Base-by-base conservation (phyloP, 805 yeast genomes). In the Tetrapisispora phaffii region DNA sequence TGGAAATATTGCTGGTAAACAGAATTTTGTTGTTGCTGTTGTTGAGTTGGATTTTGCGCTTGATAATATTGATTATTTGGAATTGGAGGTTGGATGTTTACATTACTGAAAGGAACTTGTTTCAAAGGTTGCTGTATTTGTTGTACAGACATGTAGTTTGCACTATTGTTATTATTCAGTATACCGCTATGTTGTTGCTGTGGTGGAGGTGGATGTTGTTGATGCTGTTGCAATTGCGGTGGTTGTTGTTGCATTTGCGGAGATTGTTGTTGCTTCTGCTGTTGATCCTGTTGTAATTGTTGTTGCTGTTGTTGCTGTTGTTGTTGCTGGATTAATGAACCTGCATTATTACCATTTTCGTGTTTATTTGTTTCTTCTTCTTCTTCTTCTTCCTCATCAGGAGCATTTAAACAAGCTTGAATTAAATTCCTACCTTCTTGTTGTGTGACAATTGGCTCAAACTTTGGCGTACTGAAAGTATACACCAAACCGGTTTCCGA, bases 401-500 rank as follows among this genome's bases (percentile, higher is more conserved):
- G 96, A 8, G 97, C 97, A 65, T 90, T 88, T 60, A 90, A 73
- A 65, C 98, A 93, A 13, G 96, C 95, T 71, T 93, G 97, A 59
- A 90, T 90, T 59, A 90, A 76, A 67, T 89, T 89, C 67, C 93
- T 89, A 55, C 98, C 98, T 70, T 93, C 98, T 43, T 94, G 83
- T 68, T 90, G 89, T 35, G 97, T 93, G 44, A 93, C 98, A 56
- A 93, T 76, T 8, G 98, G 98, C 69, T 93, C 97, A 62, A 93
- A 79, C 68, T 93, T 93, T 47, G 98, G 98, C n/a, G 98, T 93
- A 46, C 97, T 90, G 66, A 93, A 93, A 19, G 98, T 93, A 68
- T 93, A 93, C 45, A 93, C 98, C 50, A 93, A 79, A 15, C 98
- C 98, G n/a, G 98, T 93, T 67, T 93, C 98, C 44, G 95, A 83